Percentiles rank a stretch among this genome's conserved stretches.
Conservation (phyloP, 805 yeast species). For the Wickerhamiella bombiphila region DNA sequence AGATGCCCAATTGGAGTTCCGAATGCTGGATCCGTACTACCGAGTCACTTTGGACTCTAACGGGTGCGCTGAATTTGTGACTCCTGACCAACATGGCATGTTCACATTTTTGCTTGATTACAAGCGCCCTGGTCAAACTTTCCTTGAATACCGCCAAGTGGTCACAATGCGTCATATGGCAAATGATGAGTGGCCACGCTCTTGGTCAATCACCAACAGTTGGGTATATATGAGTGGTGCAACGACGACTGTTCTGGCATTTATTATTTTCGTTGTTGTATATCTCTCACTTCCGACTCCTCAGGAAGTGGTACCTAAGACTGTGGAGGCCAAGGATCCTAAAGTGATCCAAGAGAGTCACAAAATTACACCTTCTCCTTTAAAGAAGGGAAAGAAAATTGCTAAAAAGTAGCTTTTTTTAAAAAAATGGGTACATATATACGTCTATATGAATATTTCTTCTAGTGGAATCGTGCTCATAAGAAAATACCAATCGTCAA, state of each 20-base stretch:
- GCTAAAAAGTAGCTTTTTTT: no score
- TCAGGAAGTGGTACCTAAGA: neutral
- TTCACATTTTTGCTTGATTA: slow-evolving; percentile 74
- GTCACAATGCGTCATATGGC: slow-evolving; percentile 88
- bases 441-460: no score
- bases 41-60: slow-evolving; percentile 44
- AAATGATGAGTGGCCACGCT: slow-evolving; percentile 84
- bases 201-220: slow-evolving; percentile 84
- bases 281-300: slow-evolving; percentile 29
- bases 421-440: no score
- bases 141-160: slow-evolving; percentile 46
- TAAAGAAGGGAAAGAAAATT: no score
- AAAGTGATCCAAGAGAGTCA: no score
- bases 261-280: slow-evolving; percentile 62
- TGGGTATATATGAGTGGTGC: slow-evolving; percentile 80
- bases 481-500: no score
- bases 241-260: slow-evolving; percentile 50
- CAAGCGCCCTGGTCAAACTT: slow-evolving; percentile 61
- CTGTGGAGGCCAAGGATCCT: no score
- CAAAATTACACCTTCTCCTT: no score
- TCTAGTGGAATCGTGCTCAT: no score
- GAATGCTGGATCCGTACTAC: slow-evolving; percentile 90
- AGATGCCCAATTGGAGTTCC: slow-evolving; percentile 68
- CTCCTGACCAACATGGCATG: slow-evolving; percentile 96
- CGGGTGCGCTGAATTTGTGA: slow-evolving; percentile 36